Conservation (phyloP, 345 rosid species). For the Eucalyptus erythrocorys region DNA sequence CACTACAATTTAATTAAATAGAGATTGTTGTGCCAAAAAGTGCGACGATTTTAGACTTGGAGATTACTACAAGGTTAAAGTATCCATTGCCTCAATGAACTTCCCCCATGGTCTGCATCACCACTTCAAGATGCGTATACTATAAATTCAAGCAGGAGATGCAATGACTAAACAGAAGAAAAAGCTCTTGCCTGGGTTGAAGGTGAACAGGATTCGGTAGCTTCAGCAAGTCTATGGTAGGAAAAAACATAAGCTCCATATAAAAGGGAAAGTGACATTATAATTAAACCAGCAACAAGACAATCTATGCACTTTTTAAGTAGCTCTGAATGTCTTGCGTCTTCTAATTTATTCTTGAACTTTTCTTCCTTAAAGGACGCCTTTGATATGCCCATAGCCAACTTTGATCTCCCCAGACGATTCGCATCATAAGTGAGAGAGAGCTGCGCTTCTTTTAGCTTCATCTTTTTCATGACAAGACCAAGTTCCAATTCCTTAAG, state of each 20-base stretch:
- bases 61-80: neutral
- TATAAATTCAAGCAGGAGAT: neutral
- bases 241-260: conserved; percentile 61
- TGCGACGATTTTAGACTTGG: neutral
- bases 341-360: conserved; percentile 68
- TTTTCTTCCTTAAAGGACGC: conserved; percentile 64
- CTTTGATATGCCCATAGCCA: conserved; percentile 54
- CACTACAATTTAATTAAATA: neutral
- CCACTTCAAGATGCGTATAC: neutral
- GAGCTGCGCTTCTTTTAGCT: conserved; percentile 38
- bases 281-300: conserved; percentile 64
- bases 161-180: neutral
- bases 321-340: conserved; percentile 51
- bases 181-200: conserved; percentile 19
- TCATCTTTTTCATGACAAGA: conserved; percentile 35
- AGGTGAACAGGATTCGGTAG: conserved; percentile 49
- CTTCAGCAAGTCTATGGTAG: conserved; percentile 53
- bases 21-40: neutral
- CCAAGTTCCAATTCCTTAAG: conserved; percentile 50
- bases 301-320: conserved; percentile 55
- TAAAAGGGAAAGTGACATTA: conserved; percentile 39
- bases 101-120: neutral
- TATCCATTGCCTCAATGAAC: neutral
- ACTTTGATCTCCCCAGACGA: conserved; percentile 44
- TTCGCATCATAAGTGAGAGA: conserved; percentile 44